Evolutionary conservation across 164 flowering plant species (phyloP).

Genomic region (Stephania yunnanensis): DNA sequence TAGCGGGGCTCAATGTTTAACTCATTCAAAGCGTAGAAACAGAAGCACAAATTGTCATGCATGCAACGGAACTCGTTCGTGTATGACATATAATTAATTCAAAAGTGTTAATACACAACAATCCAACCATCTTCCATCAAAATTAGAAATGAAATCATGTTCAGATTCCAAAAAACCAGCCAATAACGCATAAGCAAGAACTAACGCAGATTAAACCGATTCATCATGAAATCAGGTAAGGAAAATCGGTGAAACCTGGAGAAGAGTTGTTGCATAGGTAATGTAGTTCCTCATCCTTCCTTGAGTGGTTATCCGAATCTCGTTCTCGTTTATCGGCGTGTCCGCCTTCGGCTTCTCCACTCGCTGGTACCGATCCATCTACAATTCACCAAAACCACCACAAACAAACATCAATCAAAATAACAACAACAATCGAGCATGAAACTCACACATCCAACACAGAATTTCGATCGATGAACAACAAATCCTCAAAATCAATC

Average conservation of each 20-base stretch:
- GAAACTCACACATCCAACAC: neutral
- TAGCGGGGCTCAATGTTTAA: too few relatives aligned
- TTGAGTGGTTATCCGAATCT: constrained; percentile 30
- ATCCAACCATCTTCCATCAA: too few relatives aligned
- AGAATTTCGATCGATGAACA: neutral
- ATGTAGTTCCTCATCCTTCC: constrained; percentile 32
- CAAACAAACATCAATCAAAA: neutral
- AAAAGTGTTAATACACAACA: too few relatives aligned
- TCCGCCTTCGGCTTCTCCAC: constrained; percentile 31
- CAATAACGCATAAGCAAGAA: too few relatives aligned
- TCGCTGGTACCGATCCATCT: constrained; percentile 35
- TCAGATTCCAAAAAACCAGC: too few relatives aligned
- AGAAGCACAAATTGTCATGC: too few relatives aligned
- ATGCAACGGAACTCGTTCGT: too few relatives aligned
- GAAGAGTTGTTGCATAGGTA: constrained; percentile 27
- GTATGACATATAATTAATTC: too few relatives aligned
- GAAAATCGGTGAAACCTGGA: constrained; percentile 15
- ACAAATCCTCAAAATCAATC: neutral
- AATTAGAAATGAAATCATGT: too few relatives aligned
- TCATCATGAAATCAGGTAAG: too few relatives aligned
- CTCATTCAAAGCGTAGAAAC: too few relatives aligned
- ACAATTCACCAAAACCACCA: neutral
- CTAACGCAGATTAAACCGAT: too few relatives aligned
- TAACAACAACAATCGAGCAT: neutral
- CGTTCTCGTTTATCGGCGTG: constrained; percentile 31